A percentile compares a stretch with the other conserved stretches of the same genome.
phyloP scores from a whole-genome alignment of 2,329 filamentous ascomycete genomes.

The Penicillium griseofulvum region DNA sequence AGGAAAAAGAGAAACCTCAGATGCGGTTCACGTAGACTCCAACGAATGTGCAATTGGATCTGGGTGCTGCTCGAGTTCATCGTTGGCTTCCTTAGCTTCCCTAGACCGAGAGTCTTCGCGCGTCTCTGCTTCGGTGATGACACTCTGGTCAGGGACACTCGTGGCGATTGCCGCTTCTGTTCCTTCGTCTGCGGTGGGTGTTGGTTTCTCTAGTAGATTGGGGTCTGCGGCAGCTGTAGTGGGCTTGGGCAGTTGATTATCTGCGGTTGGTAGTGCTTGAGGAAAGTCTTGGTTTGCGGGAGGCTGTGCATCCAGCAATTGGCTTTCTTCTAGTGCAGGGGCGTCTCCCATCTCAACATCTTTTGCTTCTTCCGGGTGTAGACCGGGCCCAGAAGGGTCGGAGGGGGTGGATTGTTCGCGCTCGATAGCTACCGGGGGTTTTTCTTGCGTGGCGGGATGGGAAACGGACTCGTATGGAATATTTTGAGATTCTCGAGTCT shows the following conservation, averaged over 20 bases:
- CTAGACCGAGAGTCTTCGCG: background rate
- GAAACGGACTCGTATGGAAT: background rate
- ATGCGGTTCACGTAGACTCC: background rate
- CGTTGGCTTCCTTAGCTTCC: background rate
- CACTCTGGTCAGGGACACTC: background rate
- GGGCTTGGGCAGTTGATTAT: background rate
- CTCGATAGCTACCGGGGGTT: background rate
- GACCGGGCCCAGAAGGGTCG: background rate
- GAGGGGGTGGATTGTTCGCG: background rate
- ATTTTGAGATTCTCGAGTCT: background rate
- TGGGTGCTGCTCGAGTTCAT: background rate
- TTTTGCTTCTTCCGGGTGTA: background rate
- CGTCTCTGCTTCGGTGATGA: background rate
- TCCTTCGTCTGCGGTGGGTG: background rate
- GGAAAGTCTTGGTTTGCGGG: background rate
- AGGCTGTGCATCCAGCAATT: background rate
- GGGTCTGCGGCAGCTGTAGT: background rate
- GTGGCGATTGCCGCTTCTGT: background rate
- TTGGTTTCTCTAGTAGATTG: background rate
- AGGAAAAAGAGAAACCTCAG: background rate
- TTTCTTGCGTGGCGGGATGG: background rate
- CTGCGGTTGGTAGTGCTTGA: background rate
- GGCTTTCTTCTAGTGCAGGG: background rate
- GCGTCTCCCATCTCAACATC: slow-evolving; percentile 10
- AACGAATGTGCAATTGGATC: background rate